phyloP scores from a whole-genome alignment of 1,139 yeast species.

The Kurtzmaniella natalensis region DNA sequence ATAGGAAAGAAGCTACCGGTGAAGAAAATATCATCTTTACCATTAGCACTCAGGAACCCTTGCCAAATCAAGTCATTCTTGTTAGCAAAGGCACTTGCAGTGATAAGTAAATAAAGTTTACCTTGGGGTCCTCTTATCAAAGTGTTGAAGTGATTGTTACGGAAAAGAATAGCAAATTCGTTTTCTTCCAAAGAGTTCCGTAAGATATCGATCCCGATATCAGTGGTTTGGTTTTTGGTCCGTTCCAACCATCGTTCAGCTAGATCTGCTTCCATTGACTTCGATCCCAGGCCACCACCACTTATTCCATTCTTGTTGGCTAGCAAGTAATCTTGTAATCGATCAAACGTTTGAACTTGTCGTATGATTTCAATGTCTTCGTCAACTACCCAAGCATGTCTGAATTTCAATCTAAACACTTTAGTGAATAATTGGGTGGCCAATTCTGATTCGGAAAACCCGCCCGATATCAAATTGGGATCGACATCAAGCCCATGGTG shows the following conservation, averaged over 20 bases:
- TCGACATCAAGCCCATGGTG: conserved; percentile 73
- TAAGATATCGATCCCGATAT: conserved; percentile 50
- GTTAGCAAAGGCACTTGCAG: conserved; percentile 61
- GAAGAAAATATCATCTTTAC: conserved; percentile 63
- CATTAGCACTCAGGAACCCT: conserved; percentile 59
- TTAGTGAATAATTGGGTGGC: conserved; percentile 30
- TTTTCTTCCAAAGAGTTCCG: conserved; percentile 33
- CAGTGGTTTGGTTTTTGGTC: conserved; percentile 70
- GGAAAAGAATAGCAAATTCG: conserved; percentile 60
- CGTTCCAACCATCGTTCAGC: conserved; percentile 39
- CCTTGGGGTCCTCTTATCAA: conserved; percentile 49
- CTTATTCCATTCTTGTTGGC: conserved; percentile 11
- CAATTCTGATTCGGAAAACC: conserved; percentile 43
- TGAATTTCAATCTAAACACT: conserved; percentile 36
- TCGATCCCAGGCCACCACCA: too few species aligned
- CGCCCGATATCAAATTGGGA: conserved; percentile 61
- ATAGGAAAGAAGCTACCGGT: conserved; percentile 54
- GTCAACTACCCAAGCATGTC: conserved; percentile 50
- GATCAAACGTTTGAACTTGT: conserved; percentile 38
- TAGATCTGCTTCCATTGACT: conserved; percentile 6
- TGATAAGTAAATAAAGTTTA: conserved; percentile 57
- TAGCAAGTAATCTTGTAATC: conserved; percentile 39
- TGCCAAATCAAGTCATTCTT: conserved; percentile 67
- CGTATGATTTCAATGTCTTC: conserved; percentile 15
- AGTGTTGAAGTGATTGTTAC: conserved; percentile 84